Evolutionary conservation across 257 asterid species (phyloP), one percentile per base, ranked within the genome.

Genomic region (Solanum sparsipilum): DNA sequence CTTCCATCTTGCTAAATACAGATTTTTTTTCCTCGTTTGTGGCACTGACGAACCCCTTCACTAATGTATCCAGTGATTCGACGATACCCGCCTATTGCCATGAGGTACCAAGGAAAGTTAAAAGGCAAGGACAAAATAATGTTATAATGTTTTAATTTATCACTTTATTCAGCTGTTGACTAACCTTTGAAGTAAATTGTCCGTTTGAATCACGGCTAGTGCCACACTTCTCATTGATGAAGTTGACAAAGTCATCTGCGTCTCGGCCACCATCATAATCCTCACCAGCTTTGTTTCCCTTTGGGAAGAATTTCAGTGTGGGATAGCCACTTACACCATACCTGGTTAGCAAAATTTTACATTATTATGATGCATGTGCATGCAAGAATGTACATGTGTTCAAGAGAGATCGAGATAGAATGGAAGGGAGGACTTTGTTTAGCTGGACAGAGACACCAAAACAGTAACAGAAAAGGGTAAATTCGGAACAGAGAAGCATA

Each of bases 281-380:
- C 91, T 96, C 99, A 92, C 99, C 99, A 44, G 92, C 98, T 91
- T 96, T 97, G 92, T 95, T 97, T 89, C 91, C 93, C 96, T 94
- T 97, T 5, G 99, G 98, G 94, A 97, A 97, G 94, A 97, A 97
- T 86, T 96, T 97, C 76, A 93, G 86, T 36, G 96, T 93, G 56
- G 96, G 96, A 88, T 38, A 93, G 86, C 96, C 94, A 86, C 95
- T 92, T 71, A 93, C 91, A 31, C 93, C 95, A 83, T 92, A 92
- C 92, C 96, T 93, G 90, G 56, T 38, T 36, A 38, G 52, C 36
- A 85, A 31, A 63, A 70, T 1, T 79, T 81, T 81, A 20, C 39
- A 11, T 81, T 46, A 81, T n/a, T 46, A 60, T 9, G 85, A 1
- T 18, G 29, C 39, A 81, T 46, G 85, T 27, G 85, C 85, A 46